phyloP scores from a whole-genome alignment of 2,329 filamentous ascomycete species.

The Talaromyces sp. region DNA sequence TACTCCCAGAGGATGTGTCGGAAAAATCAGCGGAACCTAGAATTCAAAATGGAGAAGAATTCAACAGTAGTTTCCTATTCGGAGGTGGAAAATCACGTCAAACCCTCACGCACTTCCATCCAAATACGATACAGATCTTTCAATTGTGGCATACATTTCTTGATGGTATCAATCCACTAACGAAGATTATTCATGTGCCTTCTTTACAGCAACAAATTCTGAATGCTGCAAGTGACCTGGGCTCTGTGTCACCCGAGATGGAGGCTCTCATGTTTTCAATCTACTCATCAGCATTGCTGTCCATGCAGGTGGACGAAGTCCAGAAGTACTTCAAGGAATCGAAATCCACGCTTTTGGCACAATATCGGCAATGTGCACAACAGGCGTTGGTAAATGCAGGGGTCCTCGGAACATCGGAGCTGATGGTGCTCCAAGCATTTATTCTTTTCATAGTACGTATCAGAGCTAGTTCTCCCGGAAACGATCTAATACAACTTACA shows the following conservation, averaged over 20 bases:
- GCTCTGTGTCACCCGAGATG: conserved; percentile 21
- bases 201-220: conserved; percentile 26
- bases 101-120: conserved; percentile 18
- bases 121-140: conserved; percentile 22
- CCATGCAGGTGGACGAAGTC: conserved; percentile 28
- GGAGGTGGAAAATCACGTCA: conserved; percentile 3
- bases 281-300: conserved; percentile 31
- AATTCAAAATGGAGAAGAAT: conserved; percentile 4
- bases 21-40: neutral
- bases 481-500: conserved; percentile 27
- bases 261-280: conserved; percentile 35
- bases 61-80: conserved; percentile 15
- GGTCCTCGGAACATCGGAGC: conserved; percentile 37
- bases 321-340: conserved; percentile 22
- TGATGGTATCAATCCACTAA: conserved; percentile 27
- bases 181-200: conserved; percentile 26
- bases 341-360: conserved; percentile 23
- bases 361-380: conserved; percentile 24
- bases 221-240: conserved; percentile 23
- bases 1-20: conserved; percentile 8
- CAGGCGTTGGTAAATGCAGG: conserved; percentile 22
- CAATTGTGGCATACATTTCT: conserved; percentile 26
- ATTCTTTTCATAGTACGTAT: conserved; percentile 50
- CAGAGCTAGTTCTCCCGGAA: neutral
- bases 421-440: conserved; percentile 58